Percentiles rank a stretch among this genome's conserved stretches.
Conservation (phyloP, 106 monocot species). For the Dactylorhiza incarnata region DNA sequence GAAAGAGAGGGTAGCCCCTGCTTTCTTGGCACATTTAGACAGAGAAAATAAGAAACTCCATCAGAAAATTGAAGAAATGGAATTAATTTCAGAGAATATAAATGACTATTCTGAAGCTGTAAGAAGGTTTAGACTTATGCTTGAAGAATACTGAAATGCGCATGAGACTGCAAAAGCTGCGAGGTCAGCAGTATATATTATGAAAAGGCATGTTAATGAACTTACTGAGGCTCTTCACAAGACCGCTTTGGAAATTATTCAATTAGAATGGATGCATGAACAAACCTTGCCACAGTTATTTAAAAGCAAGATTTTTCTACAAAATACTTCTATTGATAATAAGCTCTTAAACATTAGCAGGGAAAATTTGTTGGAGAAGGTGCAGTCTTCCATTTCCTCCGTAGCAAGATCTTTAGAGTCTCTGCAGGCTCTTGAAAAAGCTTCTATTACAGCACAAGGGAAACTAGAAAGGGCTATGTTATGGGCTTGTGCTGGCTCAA, state of each 20-base stretch:
- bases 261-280: conserved; percentile 85
- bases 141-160: conserved; percentile 87
- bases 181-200: conserved; percentile 53
- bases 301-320: conserved; percentile 37
- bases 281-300: conserved; percentile 32
- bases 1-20: conserved; percentile 63
- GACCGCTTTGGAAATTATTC: conserved; percentile 63
- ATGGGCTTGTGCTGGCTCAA: conserved; percentile 89
- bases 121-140: conserved; percentile 54
- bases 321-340: conserved; percentile 43
- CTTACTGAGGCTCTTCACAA: conserved; percentile 59
- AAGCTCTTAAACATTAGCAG: conserved; percentile 61
- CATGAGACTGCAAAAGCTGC: conserved; percentile 81
- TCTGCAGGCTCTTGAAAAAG: conserved; percentile 68
- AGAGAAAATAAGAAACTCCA: conserved; percentile 41
- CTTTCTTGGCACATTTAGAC: conserved; percentile 47
- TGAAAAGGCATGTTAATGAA: conserved; percentile 60
- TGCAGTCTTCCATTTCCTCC: conserved; percentile 62
- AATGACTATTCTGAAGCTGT: conserved; percentile 37
- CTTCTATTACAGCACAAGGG: conserved; percentile 61
- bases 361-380: conserved; percentile 55
- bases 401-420: conserved; percentile 54
- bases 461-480: conserved; percentile 98
- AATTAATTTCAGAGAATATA: conserved; percentile 30
- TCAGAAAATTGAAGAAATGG: conserved; percentile 30